Percentiles rank a stretch among this genome's conserved stretches.
Conservation (phyloP, 2,329 filamentous ascomycete genomes). For the Ophiostoma montium region DNA sequence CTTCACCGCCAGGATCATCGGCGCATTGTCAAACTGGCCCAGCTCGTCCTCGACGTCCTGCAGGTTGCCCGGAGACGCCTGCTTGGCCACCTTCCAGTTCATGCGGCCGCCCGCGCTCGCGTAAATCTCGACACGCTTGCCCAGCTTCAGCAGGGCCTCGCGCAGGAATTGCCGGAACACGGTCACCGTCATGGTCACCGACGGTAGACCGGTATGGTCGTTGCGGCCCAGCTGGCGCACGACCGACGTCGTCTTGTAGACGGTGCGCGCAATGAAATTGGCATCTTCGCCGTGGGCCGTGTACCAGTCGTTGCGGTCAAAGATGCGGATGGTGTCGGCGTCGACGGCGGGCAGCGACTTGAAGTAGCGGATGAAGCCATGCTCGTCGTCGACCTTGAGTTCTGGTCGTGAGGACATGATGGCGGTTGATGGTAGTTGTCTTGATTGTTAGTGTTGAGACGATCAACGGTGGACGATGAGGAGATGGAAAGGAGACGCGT, state of each 20-base stretch:
- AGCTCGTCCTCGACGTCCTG: slow-evolving; percentile 96
- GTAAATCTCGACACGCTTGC: slow-evolving; percentile 87
- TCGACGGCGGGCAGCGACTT: slow-evolving; percentile 63
- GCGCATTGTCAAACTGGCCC: slow-evolving; percentile 70
- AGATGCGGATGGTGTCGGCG: slow-evolving; percentile 71
- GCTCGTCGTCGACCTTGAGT: slow-evolving; percentile 85
- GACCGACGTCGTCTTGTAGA: slow-evolving; percentile 97
- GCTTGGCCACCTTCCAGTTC: slow-evolving; percentile 84
- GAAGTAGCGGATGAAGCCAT: slow-evolving; percentile 93
- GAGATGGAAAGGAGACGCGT: not conserved
- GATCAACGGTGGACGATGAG: not conserved
- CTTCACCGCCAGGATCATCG: slow-evolving; percentile 91
- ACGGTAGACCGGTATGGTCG: slow-evolving; percentile 72
- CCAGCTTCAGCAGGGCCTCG: slow-evolving; percentile 81
- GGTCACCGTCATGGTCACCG: slow-evolving; percentile 88
- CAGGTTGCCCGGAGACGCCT: slow-evolving; percentile 88
- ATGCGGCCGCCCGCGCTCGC: slow-evolving; percentile 60
- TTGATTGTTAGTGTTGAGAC: not conserved
- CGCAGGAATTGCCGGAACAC: slow-evolving; percentile 92
- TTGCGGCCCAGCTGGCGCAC: slow-evolving; percentile 76
- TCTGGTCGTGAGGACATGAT: slow-evolving; percentile 58
- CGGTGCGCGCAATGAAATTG: slow-evolving; percentile 65
- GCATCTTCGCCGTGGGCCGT: slow-evolving; percentile 85
- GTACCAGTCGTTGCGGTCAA: slow-evolving; percentile 90
- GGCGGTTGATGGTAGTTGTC: slow-evolving; percentile 14